Evolutionary conservation across 2,329 filamentous ascomycete genomes (phyloP), one percentile per base, ranked within the genome.

Genomic region (Microsporum canis): DNA sequence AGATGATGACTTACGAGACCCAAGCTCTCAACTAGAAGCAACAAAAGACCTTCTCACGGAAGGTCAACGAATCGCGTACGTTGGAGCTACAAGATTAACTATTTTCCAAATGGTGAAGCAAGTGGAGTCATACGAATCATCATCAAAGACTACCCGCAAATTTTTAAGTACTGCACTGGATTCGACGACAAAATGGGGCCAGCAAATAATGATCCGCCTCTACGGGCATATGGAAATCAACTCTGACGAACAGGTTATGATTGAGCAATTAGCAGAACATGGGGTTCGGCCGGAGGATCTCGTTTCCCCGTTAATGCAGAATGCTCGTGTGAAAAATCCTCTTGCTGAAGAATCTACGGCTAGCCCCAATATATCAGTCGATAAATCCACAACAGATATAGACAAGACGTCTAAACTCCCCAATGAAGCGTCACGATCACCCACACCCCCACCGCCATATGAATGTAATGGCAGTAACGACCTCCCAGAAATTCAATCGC

Each of bases 161-260:
- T 78, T 85, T 49, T 72, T 91, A 8, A 80, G 83, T 34, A 77
- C 87, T 63, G 84, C 88, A 0, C 77, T 85, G 8, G 94, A 96
- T 72, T 83, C 86, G 39, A 87, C 89, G 77, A 88, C 88, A 73
- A 96, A 96, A 88, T 99, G 92, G 92, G 86, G 88, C 61, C 94
- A 99, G 73, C 95, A 95, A 77, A 95, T 96, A 82, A 99, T 99
- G 91, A 85, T 96, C 63, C 85, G 92, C 29, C 73, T 99, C 10
- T 99, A 97, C 72, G 79, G 84, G 10, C 94, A 99, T 74, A 99
- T 99, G 94, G 94, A 99, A 63, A 95, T 99, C 69, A 91, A 86
- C 69, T 79, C 87, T 38, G 73, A 75, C 62, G 94, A 99, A 75
- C 94, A 99, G 77, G 80, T 99, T 72, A 99, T 99, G 94, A 96